A percentile compares a stretch with the other conserved stretches of the same genome.
These are phyloP conservation scores for Fusarium globosum DNA, from an alignment of 2,329 filamentous ascomycete species.

Conservation along the genomic window DNA sequence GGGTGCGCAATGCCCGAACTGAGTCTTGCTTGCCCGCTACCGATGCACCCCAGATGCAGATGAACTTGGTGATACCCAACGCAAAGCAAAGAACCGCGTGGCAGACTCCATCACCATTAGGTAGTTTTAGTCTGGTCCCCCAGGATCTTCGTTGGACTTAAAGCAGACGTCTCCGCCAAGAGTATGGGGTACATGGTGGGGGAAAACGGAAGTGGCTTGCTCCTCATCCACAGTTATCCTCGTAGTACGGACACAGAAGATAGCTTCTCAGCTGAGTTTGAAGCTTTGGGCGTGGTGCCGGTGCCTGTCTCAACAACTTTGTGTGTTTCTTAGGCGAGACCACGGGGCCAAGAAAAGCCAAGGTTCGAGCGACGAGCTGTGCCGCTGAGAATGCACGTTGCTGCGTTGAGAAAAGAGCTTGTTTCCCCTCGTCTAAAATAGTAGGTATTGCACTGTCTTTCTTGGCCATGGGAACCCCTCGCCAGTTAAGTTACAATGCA, in stretches of 20 bases:
- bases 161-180: slow-evolving; percentile 26
- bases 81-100: not conserved
- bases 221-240: slow-evolving; percentile 13
- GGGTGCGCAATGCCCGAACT: slow-evolving; percentile 13
- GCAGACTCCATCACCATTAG: slow-evolving; percentile 11
- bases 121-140: not conserved
- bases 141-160: not conserved
- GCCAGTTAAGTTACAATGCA: slow-evolving; percentile 2
- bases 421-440: slow-evolving; percentile 23
- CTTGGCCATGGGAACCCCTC: slow-evolving; percentile 24
- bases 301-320: not conserved
- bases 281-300: not conserved
- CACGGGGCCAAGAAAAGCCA: slow-evolving; percentile 3
- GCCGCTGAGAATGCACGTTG: slow-evolving; percentile 21
- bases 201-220: slow-evolving; percentile 30
- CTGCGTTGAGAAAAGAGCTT: slow-evolving; percentile 25
- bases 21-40: slow-evolving; percentile 1
- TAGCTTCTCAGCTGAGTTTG: not conserved
- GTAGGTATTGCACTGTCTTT: not conserved
- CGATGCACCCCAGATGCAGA: slow-evolving; percentile 4
- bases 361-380: slow-evolving; percentile 14
- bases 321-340: not conserved
- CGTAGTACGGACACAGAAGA: not conserved
- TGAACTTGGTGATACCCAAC: slow-evolving; percentile 12
- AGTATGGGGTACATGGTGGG: slow-evolving; percentile 37